Conservation (phyloP, 495 filamentous ascomycete species). For the Penicillium herquei region DNA sequence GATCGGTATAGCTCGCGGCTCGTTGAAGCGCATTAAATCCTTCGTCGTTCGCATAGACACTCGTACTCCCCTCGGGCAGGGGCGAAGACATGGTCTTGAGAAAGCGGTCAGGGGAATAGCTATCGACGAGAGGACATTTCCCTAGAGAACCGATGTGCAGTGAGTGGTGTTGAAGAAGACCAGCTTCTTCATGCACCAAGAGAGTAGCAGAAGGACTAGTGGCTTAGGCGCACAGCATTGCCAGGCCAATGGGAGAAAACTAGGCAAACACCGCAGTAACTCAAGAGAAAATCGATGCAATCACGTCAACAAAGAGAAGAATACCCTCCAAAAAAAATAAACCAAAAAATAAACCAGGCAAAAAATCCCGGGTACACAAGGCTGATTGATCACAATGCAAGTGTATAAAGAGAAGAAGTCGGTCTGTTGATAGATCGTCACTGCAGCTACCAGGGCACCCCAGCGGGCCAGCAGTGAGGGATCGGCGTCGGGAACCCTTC, state of each 20-base stretch:
- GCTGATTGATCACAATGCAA: constrained; percentile 9
- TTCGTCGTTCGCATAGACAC: constrained; percentile 25
- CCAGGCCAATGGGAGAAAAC: constrained; percentile 8
- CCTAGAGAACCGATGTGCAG: constrained; percentile 22
- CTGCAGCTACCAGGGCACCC: constrained; percentile 20
- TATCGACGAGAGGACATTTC: constrained; percentile 31
- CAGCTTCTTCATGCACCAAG: constrained; percentile 43
- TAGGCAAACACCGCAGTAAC: constrained; percentile 3
- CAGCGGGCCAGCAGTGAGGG: constrained; percentile 16
- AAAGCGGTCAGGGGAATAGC: constrained; percentile 10
- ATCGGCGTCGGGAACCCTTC: constrained; percentile 17
- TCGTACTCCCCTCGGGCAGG: constrained; percentile 20
- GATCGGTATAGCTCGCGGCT: constrained; percentile 46
- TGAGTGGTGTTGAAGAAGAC: constrained; percentile 34
- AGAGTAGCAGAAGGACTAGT: constrained; percentile 8
- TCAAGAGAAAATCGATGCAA: neutral
- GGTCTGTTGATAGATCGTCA: constrained; percentile 20
- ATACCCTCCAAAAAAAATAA: too few relatives aligned
- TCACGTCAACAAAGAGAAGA: too few relatives aligned
- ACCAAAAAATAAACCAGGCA: neutral
- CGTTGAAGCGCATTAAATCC: constrained; percentile 29
- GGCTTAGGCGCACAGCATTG: constrained; percentile 29
- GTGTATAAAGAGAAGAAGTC: constrained; percentile 6
- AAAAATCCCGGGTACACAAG: neutral
- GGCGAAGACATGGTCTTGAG: constrained; percentile 36